Conservation (phyloP, 345 rosid species). For the Lepidium sativum region DNA sequence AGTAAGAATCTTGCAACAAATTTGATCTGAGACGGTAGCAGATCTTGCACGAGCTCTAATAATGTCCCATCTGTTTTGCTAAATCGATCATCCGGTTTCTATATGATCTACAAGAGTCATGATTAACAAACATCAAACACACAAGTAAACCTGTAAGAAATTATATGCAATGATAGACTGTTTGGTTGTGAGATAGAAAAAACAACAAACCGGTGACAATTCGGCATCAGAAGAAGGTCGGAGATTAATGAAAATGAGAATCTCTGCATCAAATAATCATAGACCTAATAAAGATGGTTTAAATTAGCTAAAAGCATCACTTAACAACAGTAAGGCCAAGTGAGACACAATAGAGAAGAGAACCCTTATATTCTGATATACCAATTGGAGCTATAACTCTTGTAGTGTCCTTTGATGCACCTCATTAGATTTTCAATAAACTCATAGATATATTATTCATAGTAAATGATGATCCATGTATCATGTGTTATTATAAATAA, state of each 20-base stretch:
- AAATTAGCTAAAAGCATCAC: neutral
- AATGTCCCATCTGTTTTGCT: constrained; percentile 8
- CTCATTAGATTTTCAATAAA: no score
- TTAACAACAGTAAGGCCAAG: neutral
- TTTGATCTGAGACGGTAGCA: constrained; percentile 16
- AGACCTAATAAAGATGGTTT: constrained; percentile 45
- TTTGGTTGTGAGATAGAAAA: neutral
- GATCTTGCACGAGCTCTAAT: constrained; percentile 19
- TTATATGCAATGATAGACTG: neutral
- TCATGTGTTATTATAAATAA: no score
- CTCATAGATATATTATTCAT: no score
- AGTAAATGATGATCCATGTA: no score
- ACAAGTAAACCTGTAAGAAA: neutral
- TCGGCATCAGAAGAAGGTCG: constrained; percentile 50
- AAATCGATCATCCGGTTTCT: constrained; percentile 1
- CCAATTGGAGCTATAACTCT: constrained; percentile 53
- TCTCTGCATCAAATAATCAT: constrained; percentile 64
- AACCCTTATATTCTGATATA: constrained; percentile 65
- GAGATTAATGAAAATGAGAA: constrained; percentile 58
- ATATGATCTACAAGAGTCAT: constrained; percentile 19
- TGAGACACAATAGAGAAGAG: neutral
- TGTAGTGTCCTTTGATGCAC: constrained; percentile 62
- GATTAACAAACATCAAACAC: neutral
- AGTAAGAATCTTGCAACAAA: no score
- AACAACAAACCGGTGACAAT: constrained; percentile 39